Evolutionary conservation across 2,329 filamentous ascomycete genomes (phyloP).

Genomic region (Chaetomiaceae sp.): DNA sequence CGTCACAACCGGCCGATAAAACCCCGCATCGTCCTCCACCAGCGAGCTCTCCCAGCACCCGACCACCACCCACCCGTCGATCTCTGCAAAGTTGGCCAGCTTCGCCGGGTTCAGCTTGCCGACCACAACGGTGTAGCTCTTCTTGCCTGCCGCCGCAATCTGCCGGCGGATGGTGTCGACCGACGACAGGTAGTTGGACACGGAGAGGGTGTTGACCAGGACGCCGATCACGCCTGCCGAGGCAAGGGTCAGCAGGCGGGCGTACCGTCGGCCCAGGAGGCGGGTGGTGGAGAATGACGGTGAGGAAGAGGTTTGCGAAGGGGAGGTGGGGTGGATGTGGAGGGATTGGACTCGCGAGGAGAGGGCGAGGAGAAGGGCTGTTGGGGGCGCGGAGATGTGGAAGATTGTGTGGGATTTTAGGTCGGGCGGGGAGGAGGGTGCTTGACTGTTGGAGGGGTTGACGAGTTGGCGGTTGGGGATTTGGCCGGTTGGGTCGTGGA

Average conservation of each 20-base stretch:
- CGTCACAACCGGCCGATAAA: conserved; percentile 88
- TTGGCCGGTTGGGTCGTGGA: conserved; percentile 71
- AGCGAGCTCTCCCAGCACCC: conserved; percentile 97
- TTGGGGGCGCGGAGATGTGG: conserved; percentile 76
- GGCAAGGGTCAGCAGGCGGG: conserved; percentile 72
- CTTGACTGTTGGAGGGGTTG: conserved; percentile 9
- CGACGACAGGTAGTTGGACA: conserved; percentile 82
- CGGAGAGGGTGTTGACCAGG: conserved; percentile 89
- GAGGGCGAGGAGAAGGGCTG: conserved; percentile 79
- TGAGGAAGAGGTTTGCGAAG: conserved; percentile 39
- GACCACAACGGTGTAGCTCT: conserved; percentile 92
- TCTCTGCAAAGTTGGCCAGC: conserved; percentile 90
- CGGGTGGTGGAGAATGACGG: conserved; percentile 42
- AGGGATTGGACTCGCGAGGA: conserved; percentile 75
- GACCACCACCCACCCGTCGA: conserved; percentile 95
- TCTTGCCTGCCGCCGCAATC: conserved; percentile 81
- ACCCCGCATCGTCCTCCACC: conserved; percentile 75
- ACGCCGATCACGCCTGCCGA: conserved; percentile 87
- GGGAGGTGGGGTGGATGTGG: conserved; percentile 65
- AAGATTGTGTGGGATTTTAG: conserved; percentile 72
- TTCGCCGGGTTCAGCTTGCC: conserved; percentile 96
- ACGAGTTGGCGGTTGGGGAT: conserved; percentile 77
- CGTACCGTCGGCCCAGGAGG: conserved; percentile 79
- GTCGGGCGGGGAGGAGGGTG: conserved; percentile 35
- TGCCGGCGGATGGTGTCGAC: conserved; percentile 67